Base-by-base conservation (phyloP, 2,329 filamentous ascomycete genomes). In the Sarocladium kiliense region DNA sequence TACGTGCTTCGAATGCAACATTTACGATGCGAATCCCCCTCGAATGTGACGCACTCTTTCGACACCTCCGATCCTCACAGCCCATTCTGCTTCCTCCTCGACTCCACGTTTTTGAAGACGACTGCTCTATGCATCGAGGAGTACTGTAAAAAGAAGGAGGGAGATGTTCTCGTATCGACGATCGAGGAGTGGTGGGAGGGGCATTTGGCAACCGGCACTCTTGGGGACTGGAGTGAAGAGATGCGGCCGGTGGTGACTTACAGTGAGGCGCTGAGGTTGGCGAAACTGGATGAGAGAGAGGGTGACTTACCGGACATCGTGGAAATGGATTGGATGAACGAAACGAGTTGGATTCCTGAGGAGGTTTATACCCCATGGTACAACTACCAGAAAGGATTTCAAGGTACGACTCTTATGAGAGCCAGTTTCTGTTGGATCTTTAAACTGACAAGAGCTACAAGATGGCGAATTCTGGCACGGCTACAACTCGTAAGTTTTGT, bases 321-420 rank as follows among this genome's bases (percentile, higher is more conserved):
- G 36, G 55, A 59, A 7, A 57, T 59, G 1, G 55, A 61, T 6
- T 63, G 65, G 0, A 59, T 73, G 18, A 67, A 72, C 30, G 59
- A 58, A 3, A 70, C 68, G 4, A 70, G 68, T 56, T 63, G 68
- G 32, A 58, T 72, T 10, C 39, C 45, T 1, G 56, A 60, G 2
- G 54, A 58, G 11, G 63, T 66, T 42, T 72, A 66, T 66, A 63
- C 66, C 55, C 54, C 61, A 12, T 63, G 79, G 60, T 81, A 81
- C 66, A 80, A 76, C 58, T 77, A 77, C 53, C 74, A 78, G 68
- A 61, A 74, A 10, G 76, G 79, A 55, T 79, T 80, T 39, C 78
- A 82, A 49, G 41, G 41, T 32, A n/a, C n/a, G n/a, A n/a, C n/a
- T n/a, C n/a, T n/a, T n/a, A n/a, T 41, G 18, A 41, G 37, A n/a